Evolutionary conservation across 208 protist genomes (phyloP).

Genomic region (Angomonas deanei): DNA sequence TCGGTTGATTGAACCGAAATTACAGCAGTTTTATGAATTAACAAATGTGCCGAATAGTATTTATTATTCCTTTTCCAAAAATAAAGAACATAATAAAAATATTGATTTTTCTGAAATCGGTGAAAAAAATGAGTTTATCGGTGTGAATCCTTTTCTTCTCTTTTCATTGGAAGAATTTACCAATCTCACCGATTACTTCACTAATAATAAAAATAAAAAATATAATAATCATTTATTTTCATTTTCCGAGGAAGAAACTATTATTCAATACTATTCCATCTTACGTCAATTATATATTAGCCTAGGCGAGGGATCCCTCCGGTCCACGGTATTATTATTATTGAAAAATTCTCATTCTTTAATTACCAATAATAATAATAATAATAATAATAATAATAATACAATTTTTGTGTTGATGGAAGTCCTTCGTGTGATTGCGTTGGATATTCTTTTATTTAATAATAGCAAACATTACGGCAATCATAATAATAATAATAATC

Average conservation of each 20-base stretch:
- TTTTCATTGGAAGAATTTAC: no score
- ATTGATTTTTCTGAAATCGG: no score
- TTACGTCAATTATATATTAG: neutral
- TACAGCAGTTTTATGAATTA: constrained; percentile 37
- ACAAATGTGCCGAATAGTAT: neutral
- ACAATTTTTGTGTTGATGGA: neutral
- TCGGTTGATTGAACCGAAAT: constrained; percentile 69
- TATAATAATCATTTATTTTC: no score
- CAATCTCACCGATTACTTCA: no score
- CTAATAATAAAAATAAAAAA: no score
- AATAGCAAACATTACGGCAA: neutral
- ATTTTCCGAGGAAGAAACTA: no score
- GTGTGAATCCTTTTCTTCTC: no score
- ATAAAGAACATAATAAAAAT: no score
- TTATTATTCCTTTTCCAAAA: no score
- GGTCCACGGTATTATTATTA: neutral
- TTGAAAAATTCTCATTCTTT: neutral
- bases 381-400: neutral
- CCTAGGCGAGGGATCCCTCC: neutral
- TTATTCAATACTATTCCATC: neutral
- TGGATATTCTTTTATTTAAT: neutral
- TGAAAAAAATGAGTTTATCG: no score
- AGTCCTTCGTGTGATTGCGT: neutral
- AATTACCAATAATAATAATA: neutral
- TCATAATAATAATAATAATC: no score